Percentiles rank a stretch among this genome's conserved stretches.
Evolutionary conservation across 306 rosid genomes (phyloP).

Genomic region (Quillaja saponaria): DNA sequence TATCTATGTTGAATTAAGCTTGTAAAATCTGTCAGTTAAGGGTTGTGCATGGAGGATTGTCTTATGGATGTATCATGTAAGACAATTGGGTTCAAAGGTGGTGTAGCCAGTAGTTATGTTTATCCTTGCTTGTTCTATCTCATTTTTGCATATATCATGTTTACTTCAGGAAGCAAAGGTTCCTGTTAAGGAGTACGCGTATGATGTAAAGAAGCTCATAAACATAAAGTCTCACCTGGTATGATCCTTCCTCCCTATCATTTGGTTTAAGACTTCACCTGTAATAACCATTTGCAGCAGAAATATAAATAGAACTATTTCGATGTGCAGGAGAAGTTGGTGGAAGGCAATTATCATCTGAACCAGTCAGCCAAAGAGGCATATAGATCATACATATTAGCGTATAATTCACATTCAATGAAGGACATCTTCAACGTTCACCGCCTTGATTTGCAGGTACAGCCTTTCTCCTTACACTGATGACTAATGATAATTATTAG

Average conservation of each 20-base stretch:
- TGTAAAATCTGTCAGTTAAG: too few species aligned
- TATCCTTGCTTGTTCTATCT: not conserved
- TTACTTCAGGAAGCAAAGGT: slow-evolving; percentile 79
- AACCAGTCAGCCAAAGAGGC: slow-evolving; percentile 81
- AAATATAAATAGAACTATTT: slow-evolving; percentile 10
- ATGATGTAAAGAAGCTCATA: slow-evolving; percentile 68
- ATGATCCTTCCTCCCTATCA: slow-evolving; percentile 19
- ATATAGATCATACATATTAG: slow-evolving; percentile 74
- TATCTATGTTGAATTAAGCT: too few species aligned
- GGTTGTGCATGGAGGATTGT: not conserved
- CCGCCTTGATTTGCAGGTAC: slow-evolving; percentile 82
- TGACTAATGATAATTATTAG: too few species aligned
- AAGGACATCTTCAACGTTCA: slow-evolving; percentile 90
- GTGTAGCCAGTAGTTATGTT: not conserved
- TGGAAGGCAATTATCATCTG: slow-evolving; percentile 67
- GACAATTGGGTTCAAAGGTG: not conserved
- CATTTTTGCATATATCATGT: not conserved
- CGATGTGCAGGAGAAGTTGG: slow-evolving; percentile 79
- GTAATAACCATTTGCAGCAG: not conserved
- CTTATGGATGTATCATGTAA: not conserved
- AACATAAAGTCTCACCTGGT: slow-evolving; percentile 90
- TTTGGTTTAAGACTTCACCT: slow-evolving; percentile 20
- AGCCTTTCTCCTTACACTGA: not conserved
- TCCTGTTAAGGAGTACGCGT: slow-evolving; percentile 74
- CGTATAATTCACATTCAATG: slow-evolving; percentile 92